Evolutionary conservation across 371 early-diverging fungal species (phyloP).

Genomic region (Mycotypha africana): DNA sequence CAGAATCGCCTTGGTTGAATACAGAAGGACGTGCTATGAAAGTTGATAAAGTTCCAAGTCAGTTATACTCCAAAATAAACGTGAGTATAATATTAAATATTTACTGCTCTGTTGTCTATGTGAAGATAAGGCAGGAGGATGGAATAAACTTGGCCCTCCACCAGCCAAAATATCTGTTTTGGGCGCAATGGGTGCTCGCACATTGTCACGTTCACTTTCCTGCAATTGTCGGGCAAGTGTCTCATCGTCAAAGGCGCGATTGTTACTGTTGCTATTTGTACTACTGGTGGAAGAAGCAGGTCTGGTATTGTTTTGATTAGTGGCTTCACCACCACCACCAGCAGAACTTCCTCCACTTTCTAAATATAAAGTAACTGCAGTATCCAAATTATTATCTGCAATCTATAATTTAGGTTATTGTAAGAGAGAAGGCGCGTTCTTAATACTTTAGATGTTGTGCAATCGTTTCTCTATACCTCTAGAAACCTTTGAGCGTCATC

Average conservation of each 20-base stretch:
- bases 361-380: slow-evolving; percentile 33
- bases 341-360: slow-evolving; percentile 23
- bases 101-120: slow-evolving; percentile 3
- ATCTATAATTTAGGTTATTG: slow-evolving; percentile 15
- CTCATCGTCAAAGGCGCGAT: slow-evolving; percentile 33
- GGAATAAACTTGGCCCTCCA: slow-evolving; percentile 3
- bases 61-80: no score
- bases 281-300: neutral
- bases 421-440: neutral
- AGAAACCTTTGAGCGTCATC: slow-evolving; percentile 35
- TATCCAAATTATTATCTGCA: slow-evolving; percentile 38
- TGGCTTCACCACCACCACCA: slow-evolving; percentile 11
- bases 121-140: neutral
- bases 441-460: no score
- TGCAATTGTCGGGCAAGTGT: slow-evolving; percentile 51
- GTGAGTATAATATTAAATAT: neutral
- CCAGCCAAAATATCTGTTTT: slow-evolving; percentile 70
- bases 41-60: neutral
- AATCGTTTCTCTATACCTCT: slow-evolving; percentile 17
- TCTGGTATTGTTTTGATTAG: neutral
- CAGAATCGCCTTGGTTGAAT: slow-evolving; percentile 48
- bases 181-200: slow-evolving; percentile 78
- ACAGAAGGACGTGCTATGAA: slow-evolving; percentile 20
- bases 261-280: neutral
- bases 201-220: slow-evolving; percentile 37